Evolutionary conservation across 257 asterid genomes (phyloP).

Genomic region (Solanum bulbocastanum): DNA sequence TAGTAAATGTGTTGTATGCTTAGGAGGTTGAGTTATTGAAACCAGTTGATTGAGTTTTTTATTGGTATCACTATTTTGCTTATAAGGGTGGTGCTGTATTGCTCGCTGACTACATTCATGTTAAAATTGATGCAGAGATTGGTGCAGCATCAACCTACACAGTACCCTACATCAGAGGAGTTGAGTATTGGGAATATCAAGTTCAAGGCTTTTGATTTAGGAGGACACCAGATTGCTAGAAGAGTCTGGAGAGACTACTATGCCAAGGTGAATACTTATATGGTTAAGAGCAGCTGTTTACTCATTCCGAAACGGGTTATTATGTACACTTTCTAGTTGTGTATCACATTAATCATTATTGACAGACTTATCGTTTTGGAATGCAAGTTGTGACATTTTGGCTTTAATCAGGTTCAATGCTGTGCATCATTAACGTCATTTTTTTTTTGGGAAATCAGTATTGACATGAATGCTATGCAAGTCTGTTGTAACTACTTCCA

Average conservation of each 20-base stretch:
- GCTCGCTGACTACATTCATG: neutral
- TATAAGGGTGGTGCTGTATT: neutral
- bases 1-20: neutral
- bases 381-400: neutral
- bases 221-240: constrained; percentile 43
- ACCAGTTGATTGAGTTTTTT: neutral
- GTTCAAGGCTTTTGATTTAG: constrained; percentile 46
- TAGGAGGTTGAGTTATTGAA: neutral
- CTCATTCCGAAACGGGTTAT: neutral
- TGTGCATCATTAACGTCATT: neutral
- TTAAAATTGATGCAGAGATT: constrained; percentile 24
- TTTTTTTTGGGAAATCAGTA: neutral
- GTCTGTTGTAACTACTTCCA: neutral
- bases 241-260: constrained; percentile 54
- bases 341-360: neutral
- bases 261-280: constrained; percentile 21
- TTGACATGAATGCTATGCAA: neutral
- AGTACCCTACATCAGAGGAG: constrained; percentile 47
- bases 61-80: neutral
- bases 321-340: neutral
- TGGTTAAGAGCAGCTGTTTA: neutral
- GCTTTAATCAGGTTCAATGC: neutral
- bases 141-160: constrained; percentile 48
- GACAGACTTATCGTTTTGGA: neutral
- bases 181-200: constrained; percentile 35